Conservation (phyloP, 768 basidiomycete genomes). For the Favolaschia claudopus region DNA sequence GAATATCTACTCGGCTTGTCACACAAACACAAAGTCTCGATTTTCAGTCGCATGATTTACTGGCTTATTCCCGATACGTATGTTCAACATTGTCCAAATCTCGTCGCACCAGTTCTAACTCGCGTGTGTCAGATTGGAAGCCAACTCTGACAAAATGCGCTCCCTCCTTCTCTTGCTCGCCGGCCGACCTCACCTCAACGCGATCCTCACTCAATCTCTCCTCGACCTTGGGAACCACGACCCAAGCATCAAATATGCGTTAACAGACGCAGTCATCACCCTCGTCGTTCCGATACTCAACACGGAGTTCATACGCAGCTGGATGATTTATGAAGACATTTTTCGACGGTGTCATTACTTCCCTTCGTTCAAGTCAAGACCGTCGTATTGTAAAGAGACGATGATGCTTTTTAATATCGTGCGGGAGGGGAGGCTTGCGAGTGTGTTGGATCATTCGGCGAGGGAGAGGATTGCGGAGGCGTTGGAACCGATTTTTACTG, state of each 20-base stretch:
- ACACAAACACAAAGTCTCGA: slow-evolving; percentile 5
- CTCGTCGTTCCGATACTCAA: slow-evolving; percentile 6
- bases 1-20: neutral
- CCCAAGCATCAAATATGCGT: neutral
- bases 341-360: slow-evolving; percentile 12
- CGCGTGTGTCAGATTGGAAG: neutral
- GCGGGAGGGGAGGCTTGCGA: neutral
- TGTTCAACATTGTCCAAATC: neutral
- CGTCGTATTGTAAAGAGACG: slow-evolving; percentile 10
- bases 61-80: slow-evolving; percentile 16
- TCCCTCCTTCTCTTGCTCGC: neutral
- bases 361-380: slow-evolving; percentile 1
- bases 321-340: slow-evolving; percentile 12
- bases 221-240: neutral
- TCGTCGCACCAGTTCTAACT: neutral
- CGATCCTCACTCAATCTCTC: neutral
- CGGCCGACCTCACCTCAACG: neutral
- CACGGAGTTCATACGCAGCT: neutral
- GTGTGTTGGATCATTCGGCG: slow-evolving; percentile 4
- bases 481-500: slow-evolving; percentile 8
- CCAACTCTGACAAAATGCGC: neutral
- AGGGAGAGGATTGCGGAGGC: slow-evolving; percentile 6
- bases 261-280: slow-evolving; percentile 11
- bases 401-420: neutral
- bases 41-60: slow-evolving; percentile 22